Conservation (phyloP, 164 flowering plant species). For the Stephania yunnanensis region DNA sequence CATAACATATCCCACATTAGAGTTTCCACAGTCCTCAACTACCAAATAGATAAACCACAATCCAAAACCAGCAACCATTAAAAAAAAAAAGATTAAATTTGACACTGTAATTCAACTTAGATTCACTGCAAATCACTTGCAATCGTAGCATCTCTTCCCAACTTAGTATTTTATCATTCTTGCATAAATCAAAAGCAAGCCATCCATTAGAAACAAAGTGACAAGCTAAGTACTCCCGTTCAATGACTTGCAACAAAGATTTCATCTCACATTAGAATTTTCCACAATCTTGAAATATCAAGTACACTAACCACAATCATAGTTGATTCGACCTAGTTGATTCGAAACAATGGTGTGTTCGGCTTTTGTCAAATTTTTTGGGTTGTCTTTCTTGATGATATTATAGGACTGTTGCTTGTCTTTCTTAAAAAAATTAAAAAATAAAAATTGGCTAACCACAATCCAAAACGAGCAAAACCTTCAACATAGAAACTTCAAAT, state of each 20-base stretch:
- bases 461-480: too few species aligned
- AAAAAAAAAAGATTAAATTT: not conserved
- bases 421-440: too few species aligned
- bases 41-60: too few species aligned
- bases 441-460: too few species aligned
- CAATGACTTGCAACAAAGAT: not conserved
- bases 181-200: not conserved
- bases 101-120: not conserved
- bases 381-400: too few species aligned
- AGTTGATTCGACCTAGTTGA: too few species aligned
- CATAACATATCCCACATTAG: not conserved
- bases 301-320: too few species aligned
- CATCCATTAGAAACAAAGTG: not conserved
- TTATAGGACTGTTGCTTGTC: too few species aligned
- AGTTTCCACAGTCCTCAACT: not conserved
- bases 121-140: conserved; percentile 39
- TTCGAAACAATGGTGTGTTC: too few species aligned
- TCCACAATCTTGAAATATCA: not conserved
- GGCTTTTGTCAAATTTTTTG: too few species aligned
- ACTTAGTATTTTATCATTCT: conserved; percentile 5
- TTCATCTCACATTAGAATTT: not conserved
- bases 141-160: conserved; percentile 83
- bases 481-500: too few species aligned
- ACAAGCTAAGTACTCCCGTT: not conserved
- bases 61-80: too few species aligned